A percentile compares a stretch with the other conserved stretches of the same genome.
Evolutionary conservation across 1,139 yeast genomes (phyloP).

Genomic region (Geotrichum restrictum): DNA sequence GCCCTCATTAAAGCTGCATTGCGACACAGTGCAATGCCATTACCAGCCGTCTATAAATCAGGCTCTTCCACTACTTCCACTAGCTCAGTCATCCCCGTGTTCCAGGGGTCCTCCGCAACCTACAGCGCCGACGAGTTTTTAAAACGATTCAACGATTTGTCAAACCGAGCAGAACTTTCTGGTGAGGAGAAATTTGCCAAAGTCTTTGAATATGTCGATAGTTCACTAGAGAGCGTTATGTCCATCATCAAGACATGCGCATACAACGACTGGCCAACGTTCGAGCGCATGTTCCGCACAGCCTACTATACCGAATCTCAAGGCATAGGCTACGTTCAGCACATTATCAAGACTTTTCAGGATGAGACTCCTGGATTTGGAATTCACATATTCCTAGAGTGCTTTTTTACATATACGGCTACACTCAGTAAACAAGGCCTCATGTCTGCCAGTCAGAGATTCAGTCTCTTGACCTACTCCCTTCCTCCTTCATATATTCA

Average conservation of each 20-base stretch:
- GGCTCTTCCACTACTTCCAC: background rate
- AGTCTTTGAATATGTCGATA: conserved; percentile 14
- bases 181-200: conserved; percentile 15
- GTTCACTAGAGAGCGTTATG: conserved; percentile 10
- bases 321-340: conserved; percentile 14
- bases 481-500: conserved; percentile 13
- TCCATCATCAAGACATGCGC: conserved; percentile 18
- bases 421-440: conserved; percentile 9
- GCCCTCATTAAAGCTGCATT: conserved; percentile 14
- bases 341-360: conserved; percentile 17
- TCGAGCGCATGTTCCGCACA: conserved; percentile 16
- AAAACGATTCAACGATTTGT: conserved; percentile 6
- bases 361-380: conserved; percentile 16
- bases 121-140: conserved; percentile 17
- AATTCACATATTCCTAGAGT: conserved; percentile 18
- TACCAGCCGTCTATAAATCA: conserved; percentile 1
- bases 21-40: conserved; percentile 15
- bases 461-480: conserved; percentile 11
- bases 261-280: conserved; percentile 16
- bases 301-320: conserved; percentile 17
- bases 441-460: conserved; percentile 14
- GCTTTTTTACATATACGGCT: conserved; percentile 17
- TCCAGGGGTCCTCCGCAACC: conserved; percentile 12
- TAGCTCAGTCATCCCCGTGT: conserved; percentile 6
- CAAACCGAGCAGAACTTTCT: conserved; percentile 9